These are phyloP conservation scores for Hirsutella minnesotensis DNA, from an alignment of 2,329 filamentous ascomycete genomes.

Conservation along the genomic window DNA sequence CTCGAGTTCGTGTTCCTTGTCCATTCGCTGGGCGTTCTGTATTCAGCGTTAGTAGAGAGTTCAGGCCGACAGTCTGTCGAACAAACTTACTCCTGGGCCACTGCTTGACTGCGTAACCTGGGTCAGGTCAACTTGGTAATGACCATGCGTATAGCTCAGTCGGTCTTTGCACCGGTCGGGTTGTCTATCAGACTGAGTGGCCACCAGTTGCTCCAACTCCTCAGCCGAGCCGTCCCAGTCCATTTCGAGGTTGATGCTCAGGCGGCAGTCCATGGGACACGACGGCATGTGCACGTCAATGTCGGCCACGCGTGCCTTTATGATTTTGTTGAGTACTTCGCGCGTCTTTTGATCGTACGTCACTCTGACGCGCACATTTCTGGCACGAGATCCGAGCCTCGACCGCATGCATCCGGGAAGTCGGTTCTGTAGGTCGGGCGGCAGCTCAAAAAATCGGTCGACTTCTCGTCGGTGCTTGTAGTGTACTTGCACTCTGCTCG, in stretches of 20 bases:
- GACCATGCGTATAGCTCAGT: conserved; percentile 78
- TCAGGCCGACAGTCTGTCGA: neutral
- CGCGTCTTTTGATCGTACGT: conserved; percentile 64
- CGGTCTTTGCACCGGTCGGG: conserved; percentile 75
- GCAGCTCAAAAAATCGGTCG: conserved; percentile 75
- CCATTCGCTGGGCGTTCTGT: conserved; percentile 26
- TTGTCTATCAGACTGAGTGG: conserved; percentile 23
- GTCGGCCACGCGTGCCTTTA: conserved; percentile 82
- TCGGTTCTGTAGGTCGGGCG: conserved; percentile 41
- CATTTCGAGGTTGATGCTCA: conserved; percentile 93
- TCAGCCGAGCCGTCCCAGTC: conserved; percentile 60
- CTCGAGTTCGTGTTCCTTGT: conserved; percentile 72
- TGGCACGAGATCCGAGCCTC: conserved; percentile 40
- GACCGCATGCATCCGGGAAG: conserved; percentile 54
- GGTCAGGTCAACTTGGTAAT: conserved; percentile 85
- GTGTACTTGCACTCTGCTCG: conserved; percentile 48
- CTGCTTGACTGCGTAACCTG: conserved; percentile 54
- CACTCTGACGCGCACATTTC: conserved; percentile 40
- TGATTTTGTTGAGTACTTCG: conserved; percentile 65
- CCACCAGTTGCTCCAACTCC: conserved; percentile 33
- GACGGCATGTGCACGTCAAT: conserved; percentile 75
- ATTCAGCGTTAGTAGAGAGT: neutral
- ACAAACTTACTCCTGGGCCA: conserved; percentile 23
- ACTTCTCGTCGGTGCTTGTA: conserved; percentile 76
- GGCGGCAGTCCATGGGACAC: conserved; percentile 74